Percentiles rank a stretch among this genome's conserved stretches.
These are phyloP conservation scores for Rheum nobile DNA, from an alignment of 148 eudicot species.

Conservation along the genomic window DNA sequence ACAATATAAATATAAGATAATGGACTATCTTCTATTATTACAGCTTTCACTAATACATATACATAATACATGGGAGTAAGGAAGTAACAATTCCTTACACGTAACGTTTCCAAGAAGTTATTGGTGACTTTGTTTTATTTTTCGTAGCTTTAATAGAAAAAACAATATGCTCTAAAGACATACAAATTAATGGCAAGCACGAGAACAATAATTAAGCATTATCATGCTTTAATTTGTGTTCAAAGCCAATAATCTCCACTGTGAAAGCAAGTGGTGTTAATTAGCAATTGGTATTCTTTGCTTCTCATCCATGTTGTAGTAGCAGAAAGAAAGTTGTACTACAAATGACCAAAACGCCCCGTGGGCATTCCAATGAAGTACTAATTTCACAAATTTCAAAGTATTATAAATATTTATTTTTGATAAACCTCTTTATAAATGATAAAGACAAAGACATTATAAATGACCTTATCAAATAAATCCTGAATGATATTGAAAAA, in stretches of 20 bases:
- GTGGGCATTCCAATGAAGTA: too few relatives aligned
- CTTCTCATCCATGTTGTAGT: neutral
- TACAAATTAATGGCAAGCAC: neutral
- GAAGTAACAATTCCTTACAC: neutral
- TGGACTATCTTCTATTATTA: neutral
- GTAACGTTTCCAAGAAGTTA: neutral
- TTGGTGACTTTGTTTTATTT: neutral
- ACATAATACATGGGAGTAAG: neutral
- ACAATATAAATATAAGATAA: too few relatives aligned
- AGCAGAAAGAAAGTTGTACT: too few relatives aligned
- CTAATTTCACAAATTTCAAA: too few relatives aligned
- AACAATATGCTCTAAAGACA: neutral
- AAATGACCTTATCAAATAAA: too few relatives aligned
- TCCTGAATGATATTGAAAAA: too few relatives aligned
- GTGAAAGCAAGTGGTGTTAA: neutral
- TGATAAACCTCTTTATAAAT: too few relatives aligned
- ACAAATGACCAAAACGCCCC: too few relatives aligned
- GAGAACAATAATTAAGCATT: neutral
- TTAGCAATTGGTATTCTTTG: neutral
- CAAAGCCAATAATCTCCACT: neutral
- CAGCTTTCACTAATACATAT: neutral
- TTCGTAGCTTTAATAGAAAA: neutral
- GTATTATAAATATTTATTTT: too few relatives aligned
- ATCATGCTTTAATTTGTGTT: neutral
- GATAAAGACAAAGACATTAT: too few relatives aligned